These are phyloP conservation scores for Niebla homalea DNA, from an alignment of 495 filamentous ascomycete species.

Conservation along the genomic window DNA sequence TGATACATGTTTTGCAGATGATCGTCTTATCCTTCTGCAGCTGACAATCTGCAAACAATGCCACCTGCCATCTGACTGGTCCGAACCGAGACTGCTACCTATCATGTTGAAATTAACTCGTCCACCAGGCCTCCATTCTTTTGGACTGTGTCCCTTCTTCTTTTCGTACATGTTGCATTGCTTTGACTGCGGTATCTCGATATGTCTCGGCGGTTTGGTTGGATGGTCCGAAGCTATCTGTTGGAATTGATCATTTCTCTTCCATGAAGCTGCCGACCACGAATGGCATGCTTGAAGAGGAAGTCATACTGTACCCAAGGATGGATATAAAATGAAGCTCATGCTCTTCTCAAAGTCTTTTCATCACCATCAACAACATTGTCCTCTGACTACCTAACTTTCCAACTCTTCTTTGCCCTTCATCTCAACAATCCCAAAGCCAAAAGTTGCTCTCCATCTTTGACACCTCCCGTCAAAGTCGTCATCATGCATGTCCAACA, in stretches of 20 bases:
- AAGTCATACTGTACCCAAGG: neutral
- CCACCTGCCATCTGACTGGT: neutral
- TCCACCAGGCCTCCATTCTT: too few relatives aligned
- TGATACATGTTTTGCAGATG: neutral
- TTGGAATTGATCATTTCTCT: neutral
- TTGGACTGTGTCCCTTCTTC: neutral
- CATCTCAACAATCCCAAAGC: too few relatives aligned
- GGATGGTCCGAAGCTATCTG: neutral
- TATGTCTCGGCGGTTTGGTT: neutral
- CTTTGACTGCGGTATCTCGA: neutral
- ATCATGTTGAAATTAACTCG: too few relatives aligned
- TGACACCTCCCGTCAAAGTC: neutral
- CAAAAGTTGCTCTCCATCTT: neutral
- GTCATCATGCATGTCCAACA: slow-evolving; percentile 11
- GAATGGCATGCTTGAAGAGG: neutral
- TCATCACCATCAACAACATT: neutral
- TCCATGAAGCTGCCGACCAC: neutral
- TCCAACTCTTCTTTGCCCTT: neutral
- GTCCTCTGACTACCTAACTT: neutral
- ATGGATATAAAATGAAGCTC: neutral
- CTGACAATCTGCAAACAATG: neutral
- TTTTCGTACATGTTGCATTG: neutral
- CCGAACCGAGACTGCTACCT: neutral
- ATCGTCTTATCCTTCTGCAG: neutral
- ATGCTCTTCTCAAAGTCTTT: neutral